Evolutionary conservation across 257 asterid genomes (phyloP), one percentile per base, ranked within the genome.

Genomic region (Cordia subcordata): DNA sequence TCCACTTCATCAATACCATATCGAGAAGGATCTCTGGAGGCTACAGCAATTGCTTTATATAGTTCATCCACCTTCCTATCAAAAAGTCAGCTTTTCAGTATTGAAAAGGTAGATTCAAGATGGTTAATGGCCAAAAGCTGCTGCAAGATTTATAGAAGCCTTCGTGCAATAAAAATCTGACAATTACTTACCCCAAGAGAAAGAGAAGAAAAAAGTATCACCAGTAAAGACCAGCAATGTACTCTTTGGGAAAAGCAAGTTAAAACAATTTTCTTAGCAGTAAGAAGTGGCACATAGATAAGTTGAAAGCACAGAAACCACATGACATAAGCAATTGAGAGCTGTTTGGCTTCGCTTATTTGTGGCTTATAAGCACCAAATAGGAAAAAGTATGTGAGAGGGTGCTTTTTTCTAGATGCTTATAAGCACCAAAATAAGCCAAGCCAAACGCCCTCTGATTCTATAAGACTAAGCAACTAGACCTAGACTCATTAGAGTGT

Each of bases 21-120:
- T 68, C 71, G 62, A 63, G 88, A 50, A 65, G 96, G 99, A 74
- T 93, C 85, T 70, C 83, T 86, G 49, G 96, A 79, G 18, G 97
- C 97, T 60, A 93, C 95, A 33, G 85, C 55, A 72, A 93, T 86
- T 64, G 97, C 76, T 74, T 90, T 93, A 79, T 82, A 94, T 94
- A 93, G 69, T 67, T 89, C 97, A 86, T 89, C 97, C 70, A 93
- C 96, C 99, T 93, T 84, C 66, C 86, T 68, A 78, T 69, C 79
- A 82, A 68, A 71, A 77, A 85, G 69, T 69, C 47, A 68, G 54
- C 68, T 49, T 60, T 74, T 86, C 82, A 85, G 85, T 63, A 72
- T 72, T 39, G 37, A 60, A 33, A 51, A 49, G 62, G 72, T 60
- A 61, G 49, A 42, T 44, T 17, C 19, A 38, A 11, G 19, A 47